These are phyloP conservation scores for Monosporascus sp. DNA, from an alignment of 2,329 filamentous ascomycete species.

Conservation along the genomic window DNA sequence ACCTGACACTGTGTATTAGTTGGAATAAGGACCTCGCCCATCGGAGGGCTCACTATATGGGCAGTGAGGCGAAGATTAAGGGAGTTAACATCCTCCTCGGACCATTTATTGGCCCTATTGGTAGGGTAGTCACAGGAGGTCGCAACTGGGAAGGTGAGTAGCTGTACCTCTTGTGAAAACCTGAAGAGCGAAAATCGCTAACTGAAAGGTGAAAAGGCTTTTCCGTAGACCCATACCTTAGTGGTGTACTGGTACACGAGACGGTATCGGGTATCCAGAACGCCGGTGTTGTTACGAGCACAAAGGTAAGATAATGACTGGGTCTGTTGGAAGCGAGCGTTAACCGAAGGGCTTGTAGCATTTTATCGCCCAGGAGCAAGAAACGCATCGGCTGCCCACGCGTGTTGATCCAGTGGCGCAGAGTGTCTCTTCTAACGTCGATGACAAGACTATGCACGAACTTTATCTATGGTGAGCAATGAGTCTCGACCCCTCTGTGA, in stretches of 20 bases:
- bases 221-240: constrained; percentile 32
- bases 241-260: constrained; percentile 38
- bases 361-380: constrained; percentile 62
- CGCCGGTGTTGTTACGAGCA: constrained; percentile 20
- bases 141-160: constrained; percentile 42
- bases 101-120: constrained; percentile 53
- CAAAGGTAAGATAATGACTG: constrained; percentile 5
- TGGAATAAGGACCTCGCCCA: constrained; percentile 61
- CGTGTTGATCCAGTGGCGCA: constrained; percentile 54
- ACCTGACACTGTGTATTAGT: constrained; percentile 38
- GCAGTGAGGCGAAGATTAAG: constrained; percentile 57
- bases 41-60: constrained; percentile 58
- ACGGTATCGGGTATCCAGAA: constrained; percentile 39
- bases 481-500: background rate
- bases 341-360: constrained; percentile 61
- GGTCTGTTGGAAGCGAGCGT: background rate
- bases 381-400: constrained; percentile 52
- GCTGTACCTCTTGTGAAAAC: background rate
- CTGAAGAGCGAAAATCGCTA: background rate
- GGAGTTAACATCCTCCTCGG: constrained; percentile 65
- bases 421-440: constrained; percentile 37
- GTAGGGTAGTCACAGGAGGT: constrained; percentile 45
- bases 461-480: constrained; percentile 43
- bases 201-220: constrained; percentile 8
- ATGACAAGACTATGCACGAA: constrained; percentile 50